Evolutionary conservation across 2,329 filamentous ascomycete genomes (phyloP), one percentile per base, ranked within the genome.

Genomic region (Alternaria conjuncta): DNA sequence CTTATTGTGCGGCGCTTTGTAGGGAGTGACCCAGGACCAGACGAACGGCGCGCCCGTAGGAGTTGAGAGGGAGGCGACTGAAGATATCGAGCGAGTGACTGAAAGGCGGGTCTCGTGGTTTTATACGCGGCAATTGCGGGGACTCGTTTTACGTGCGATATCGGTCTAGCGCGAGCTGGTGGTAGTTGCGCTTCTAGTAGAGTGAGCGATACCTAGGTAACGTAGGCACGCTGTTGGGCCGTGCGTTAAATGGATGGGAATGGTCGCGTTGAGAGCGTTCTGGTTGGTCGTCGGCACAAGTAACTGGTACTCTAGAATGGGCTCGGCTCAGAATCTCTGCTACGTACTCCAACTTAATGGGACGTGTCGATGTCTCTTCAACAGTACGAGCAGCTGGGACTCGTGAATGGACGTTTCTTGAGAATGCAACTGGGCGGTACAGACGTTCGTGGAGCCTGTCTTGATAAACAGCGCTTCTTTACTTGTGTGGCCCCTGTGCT

Each of bases 311-410:
- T 11, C 21, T 23, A 9, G 15, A 41, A 10, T 32, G 21, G 28
- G 25, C 49, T 21, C 41, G 30, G 15, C 54, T 54, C 44, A 55
- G 26, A 57, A 32, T 10, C 54, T 53, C 46, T 32, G 58, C 49
- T 62, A 65, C 68, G 61, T 67, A 18, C 57, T 65, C 65, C 64
- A 72, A 70, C 23, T 55, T 36, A 70, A 71, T 70, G 68, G 67
- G 63, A 71, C 67, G 70, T 63, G 41, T 44, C 28, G 61, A 49
- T 28, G 15, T 28, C 32, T 45, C 15, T 25, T 44, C 15, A 32
- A 44, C 9, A 46, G 25, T 12, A 49, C 51, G 43, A 13, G 43
- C 12, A 13, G 43, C 20, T 30, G 47, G n/a, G 15, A n/a, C 7
- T 51, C n/a, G 26, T 3, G 13, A 13, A 6, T 56, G 43, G 2